phyloP scores from a whole-genome alignment of 805 yeast genomes.

The Teunomyces tritomae region DNA sequence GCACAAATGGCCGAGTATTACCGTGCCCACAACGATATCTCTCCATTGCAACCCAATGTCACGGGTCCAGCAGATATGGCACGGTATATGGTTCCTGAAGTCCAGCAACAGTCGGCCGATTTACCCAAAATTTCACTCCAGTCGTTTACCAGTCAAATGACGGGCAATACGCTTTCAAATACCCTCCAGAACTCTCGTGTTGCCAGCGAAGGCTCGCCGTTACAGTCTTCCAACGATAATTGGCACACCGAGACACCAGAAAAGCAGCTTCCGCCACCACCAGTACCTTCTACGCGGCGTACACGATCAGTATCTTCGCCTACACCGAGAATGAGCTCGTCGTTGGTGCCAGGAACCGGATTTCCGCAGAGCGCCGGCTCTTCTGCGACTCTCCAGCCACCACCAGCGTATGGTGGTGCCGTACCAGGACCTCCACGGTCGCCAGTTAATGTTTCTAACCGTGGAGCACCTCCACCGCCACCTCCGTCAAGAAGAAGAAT shows the following conservation, averaged over 20 bases:
- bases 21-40: slow-evolving; percentile 8
- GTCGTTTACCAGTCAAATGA: slow-evolving; percentile 42
- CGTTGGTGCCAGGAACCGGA: slow-evolving; percentile 5
- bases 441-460: slow-evolving; percentile 7
- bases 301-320: slow-evolving; percentile 33
- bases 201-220: slow-evolving; percentile 12
- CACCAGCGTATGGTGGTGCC: slow-evolving; percentile 4
- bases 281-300: slow-evolving; percentile 40
- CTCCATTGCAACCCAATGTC: slow-evolving; percentile 24
- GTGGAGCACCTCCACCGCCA: slow-evolving; percentile 37
- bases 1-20: slow-evolving; percentile 35
- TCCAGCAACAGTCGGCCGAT: slow-evolving; percentile 7
- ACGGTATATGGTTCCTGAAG: slow-evolving; percentile 22
- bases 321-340: slow-evolving; percentile 17
- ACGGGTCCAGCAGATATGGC: slow-evolving; percentile 39
- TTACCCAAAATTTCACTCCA: slow-evolving; percentile 35
- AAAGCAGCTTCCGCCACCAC: slow-evolving; percentile 26
- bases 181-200: slow-evolving; percentile 34
- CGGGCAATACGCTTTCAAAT: slow-evolving; percentile 33
- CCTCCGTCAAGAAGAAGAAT: slow-evolving; percentile 38
- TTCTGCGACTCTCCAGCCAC: neutral
- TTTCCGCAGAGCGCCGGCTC: neutral
- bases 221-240: neutral
- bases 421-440: slow-evolving; percentile 25
- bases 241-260: slow-evolving; percentile 2